phyloP scores from a whole-genome alignment of 2,329 filamentous ascomycete species.

The Sclerotinia minor region DNA sequence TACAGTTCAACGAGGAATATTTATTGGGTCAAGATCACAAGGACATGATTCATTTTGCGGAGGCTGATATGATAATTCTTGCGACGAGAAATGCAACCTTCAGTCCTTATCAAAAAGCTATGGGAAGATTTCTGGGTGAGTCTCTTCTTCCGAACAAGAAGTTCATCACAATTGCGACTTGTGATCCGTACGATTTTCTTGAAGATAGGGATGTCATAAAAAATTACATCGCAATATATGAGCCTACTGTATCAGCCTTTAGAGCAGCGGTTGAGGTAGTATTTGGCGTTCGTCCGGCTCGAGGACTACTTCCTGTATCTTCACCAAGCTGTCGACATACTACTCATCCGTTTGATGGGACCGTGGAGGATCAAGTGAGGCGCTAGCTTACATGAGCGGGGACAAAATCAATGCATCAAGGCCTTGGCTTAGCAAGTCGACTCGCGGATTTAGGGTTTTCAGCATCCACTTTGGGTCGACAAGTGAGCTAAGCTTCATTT shows the following conservation, averaged over 20 bases:
- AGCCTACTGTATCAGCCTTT: constrained; percentile 48
- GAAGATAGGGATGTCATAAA: constrained; percentile 40
- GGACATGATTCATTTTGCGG: background rate
- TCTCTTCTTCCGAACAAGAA: constrained; percentile 33
- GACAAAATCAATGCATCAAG: constrained; percentile 46
- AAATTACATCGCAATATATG: constrained; percentile 48
- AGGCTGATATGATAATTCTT: constrained; percentile 46
- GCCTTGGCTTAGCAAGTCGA: constrained; percentile 42
- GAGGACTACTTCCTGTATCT: constrained; percentile 44
- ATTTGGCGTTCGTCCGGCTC: constrained; percentile 41
- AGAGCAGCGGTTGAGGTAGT: constrained; percentile 44
- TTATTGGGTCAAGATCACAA: background rate
- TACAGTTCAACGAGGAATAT: constrained; percentile 41
- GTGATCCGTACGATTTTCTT: constrained; percentile 49
- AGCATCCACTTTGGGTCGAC: constrained; percentile 43
- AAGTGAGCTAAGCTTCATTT: constrained; percentile 51
- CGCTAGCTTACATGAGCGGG: constrained; percentile 33
- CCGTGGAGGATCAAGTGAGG: constrained; percentile 33
- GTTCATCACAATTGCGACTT: constrained; percentile 46
- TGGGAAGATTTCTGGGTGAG: constrained; percentile 42
- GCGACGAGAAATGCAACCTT: constrained; percentile 45
- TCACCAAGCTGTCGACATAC: constrained; percentile 27
- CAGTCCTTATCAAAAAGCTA: constrained; percentile 42
- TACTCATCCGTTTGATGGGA: constrained; percentile 31
- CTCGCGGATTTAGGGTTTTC: constrained; percentile 46